A percentile compares a stretch with the other conserved stretches of the same genome.
phyloP scores from a whole-genome alignment of 257 asterid species.

The Gentiana macrophylla region DNA sequence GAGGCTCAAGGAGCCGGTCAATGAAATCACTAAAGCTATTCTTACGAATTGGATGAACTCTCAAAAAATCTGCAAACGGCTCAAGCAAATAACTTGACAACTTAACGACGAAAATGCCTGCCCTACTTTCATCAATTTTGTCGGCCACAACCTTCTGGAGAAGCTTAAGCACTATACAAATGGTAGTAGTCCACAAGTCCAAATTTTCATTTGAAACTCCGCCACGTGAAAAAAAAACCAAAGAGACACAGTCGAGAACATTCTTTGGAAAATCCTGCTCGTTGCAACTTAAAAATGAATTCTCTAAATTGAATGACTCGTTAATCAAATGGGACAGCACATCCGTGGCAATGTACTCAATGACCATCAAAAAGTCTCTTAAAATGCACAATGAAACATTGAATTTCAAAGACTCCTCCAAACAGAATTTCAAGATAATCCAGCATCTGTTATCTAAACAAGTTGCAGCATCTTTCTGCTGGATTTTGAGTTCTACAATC shows the following conservation, averaged over 20 bases:
- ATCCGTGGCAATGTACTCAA: constrained; percentile 43
- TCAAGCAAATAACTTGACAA: constrained; percentile 50
- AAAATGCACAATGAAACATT: constrained; percentile 39
- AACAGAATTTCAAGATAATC: constrained; percentile 61
- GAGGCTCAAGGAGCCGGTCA: constrained; percentile 70
- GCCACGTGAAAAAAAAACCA: constrained; percentile 60
- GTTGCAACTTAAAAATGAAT: constrained; percentile 20
- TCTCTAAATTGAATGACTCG: constrained; percentile 11
- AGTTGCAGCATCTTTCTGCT: constrained; percentile 27
- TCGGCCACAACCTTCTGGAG: constrained; percentile 26
- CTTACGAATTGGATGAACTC: constrained; percentile 67
- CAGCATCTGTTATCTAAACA: constrained; percentile 65
- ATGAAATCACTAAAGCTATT: constrained; percentile 55
- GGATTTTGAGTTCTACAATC: constrained; percentile 18
- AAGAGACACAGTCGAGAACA: constrained; percentile 47
- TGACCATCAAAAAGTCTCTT: constrained; percentile 55
- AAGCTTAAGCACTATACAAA: constrained; percentile 40
- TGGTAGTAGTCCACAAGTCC: constrained; percentile 54
- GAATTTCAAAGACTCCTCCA: constrained; percentile 59
- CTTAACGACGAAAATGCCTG: constrained; percentile 32
- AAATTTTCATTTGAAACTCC: constrained; percentile 64
- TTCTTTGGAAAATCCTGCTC: constrained; percentile 30
- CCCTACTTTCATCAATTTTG: constrained; percentile 37
- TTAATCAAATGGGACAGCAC: constrained; percentile 20
- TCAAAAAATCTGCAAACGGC: constrained; percentile 69